phyloP scores from a whole-genome alignment of 192 early-diverging fungal genomes.

The Lunasporangiospora selenospora region DNA sequence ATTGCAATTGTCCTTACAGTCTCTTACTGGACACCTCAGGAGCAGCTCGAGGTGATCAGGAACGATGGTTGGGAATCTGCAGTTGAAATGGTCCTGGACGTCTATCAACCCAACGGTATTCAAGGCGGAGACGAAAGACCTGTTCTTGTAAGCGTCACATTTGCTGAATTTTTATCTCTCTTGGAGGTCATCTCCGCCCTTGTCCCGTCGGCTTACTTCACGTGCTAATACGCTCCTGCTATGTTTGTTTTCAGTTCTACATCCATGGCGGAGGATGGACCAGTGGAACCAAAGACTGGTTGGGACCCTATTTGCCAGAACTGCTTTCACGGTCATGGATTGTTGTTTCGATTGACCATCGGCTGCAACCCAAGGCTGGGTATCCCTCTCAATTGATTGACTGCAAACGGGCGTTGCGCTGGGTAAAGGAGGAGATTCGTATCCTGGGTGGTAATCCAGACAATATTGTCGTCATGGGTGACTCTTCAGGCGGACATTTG shows the following conservation, averaged over 20 bases:
- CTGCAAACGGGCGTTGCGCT: conserved; percentile 73
- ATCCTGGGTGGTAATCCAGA: conserved; percentile 69
- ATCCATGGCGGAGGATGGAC: conserved; percentile 76
- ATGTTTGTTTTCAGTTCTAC: no score
- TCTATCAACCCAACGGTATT: conserved; percentile 35
- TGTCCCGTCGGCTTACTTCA: no score
- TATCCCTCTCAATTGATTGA: conserved; percentile 70
- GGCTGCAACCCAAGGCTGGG: conserved; percentile 53
- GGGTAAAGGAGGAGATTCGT: conserved; percentile 67
- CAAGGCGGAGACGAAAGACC: conserved; percentile 29
- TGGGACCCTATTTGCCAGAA: conserved; percentile 44
- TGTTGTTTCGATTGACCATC: conserved; percentile 66
- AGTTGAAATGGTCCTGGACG: conserved; percentile 34
- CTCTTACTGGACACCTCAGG: conserved; percentile 30
- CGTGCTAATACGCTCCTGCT: no score
- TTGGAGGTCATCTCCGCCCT: no score
- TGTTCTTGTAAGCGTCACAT: conserved; percentile 33
- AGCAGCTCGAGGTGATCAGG: conserved; percentile 8
- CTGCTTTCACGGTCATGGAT: conserved; percentile 55
- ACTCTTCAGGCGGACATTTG: conserved; percentile 62
- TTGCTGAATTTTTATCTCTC: no score
- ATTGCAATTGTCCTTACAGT: no score
- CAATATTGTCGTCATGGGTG: conserved; percentile 64
- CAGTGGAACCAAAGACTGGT: conserved; percentile 61
- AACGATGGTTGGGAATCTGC: conserved; percentile 31